phyloP scores from a whole-genome alignment of 352 stramenopile species.

The Plasmopara viticola region DNA sequence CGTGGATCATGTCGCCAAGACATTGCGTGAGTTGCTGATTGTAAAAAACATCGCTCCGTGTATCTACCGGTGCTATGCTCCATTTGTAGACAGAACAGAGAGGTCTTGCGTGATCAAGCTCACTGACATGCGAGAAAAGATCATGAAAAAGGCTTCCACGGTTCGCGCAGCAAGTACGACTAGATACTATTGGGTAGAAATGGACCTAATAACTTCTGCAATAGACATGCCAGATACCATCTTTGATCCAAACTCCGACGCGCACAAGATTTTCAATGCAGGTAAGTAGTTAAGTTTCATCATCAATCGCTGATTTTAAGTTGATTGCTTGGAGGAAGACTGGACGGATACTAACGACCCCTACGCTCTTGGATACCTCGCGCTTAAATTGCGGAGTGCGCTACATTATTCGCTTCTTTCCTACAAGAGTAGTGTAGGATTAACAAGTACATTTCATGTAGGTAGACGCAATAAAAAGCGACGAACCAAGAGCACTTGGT shows the following conservation, averaged over 20 bases:
- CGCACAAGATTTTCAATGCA: conserved; percentile 65
- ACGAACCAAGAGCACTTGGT: conserved; percentile 17
- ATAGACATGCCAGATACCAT: conserved; percentile 52
- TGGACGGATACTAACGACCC: conserved; percentile 53
- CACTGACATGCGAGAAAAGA: conserved; percentile 46
- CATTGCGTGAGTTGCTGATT: conserved; percentile 22
- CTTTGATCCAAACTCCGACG: conserved; percentile 45
- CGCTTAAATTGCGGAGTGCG: conserved; percentile 42
- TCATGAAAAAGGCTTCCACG: conserved; percentile 31
- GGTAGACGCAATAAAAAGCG: conserved; percentile 18
- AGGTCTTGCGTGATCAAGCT: conserved; percentile 54
- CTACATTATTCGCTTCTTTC: not conserved
- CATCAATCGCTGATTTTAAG: not conserved
- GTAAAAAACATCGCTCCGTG: not conserved
- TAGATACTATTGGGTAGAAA: not conserved
- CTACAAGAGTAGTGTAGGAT: too few relatives aligned
- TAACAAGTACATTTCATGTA: too few relatives aligned
- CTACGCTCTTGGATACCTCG: conserved; percentile 40
- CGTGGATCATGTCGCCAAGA: conserved; percentile 24
- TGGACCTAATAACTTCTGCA: conserved; percentile 5
- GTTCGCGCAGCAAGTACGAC: conserved; percentile 43
- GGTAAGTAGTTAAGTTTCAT: conserved; percentile 17
- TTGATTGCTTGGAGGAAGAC: conserved; percentile 21
- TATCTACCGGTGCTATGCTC: conserved; percentile 4
- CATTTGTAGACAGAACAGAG: conserved; percentile 38